Evolutionary conservation across 208 protist genomes (phyloP), one percentile per base, ranked within the genome.

Genomic region (Acanthamoeba polyphaga): DNA sequence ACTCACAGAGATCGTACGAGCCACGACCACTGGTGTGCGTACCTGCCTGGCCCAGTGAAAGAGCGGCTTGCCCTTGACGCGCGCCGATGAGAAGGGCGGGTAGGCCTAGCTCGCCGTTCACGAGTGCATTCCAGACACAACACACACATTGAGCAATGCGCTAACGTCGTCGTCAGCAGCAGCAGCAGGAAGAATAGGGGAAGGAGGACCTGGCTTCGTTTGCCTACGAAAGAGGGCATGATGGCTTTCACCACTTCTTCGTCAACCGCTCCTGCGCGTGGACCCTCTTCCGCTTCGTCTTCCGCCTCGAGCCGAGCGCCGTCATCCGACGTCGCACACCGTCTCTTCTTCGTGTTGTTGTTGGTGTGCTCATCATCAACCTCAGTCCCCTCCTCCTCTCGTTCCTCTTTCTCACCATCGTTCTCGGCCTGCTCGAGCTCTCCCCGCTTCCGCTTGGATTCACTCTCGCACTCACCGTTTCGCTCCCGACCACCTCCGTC

Each of bases 51-150:
- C 91, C 91, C 91, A 94, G 32, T 94, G 32, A 53, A 94, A 94
- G 10, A 94, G 34, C 15, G 91, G 91, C 70, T 94, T 94, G 62
- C 91, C 78, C 32, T 94, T 94, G 22, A 94, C 91, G 3, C 91
- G 91, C 17, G 29, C 91, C 8, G 91, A 94, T n/a, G 68, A 87
- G 70, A 94, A 94, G 12, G 91, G 91, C 5, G 91, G 91, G n/a
- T 94, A 94, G 24, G 60, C 58, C 70, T 93, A 27, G 1, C 1
- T 13, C 22, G 13, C n/a, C 60, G 27, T 5, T 66, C 22, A 2
- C 60, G n/a, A n/a, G 19, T 17, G 13, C 13, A 66, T 66, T 17
- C 13, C 19, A n/a, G 1, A 66, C 27, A 66, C 60, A n/a, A n/a
- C n/a, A n/a, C n/a, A 27, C 22, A 74, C 66, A 12, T 24, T 3